These are phyloP conservation scores for Salix caprea DNA, from an alignment of 345 rosid genomes.

Conservation along the genomic window DNA sequence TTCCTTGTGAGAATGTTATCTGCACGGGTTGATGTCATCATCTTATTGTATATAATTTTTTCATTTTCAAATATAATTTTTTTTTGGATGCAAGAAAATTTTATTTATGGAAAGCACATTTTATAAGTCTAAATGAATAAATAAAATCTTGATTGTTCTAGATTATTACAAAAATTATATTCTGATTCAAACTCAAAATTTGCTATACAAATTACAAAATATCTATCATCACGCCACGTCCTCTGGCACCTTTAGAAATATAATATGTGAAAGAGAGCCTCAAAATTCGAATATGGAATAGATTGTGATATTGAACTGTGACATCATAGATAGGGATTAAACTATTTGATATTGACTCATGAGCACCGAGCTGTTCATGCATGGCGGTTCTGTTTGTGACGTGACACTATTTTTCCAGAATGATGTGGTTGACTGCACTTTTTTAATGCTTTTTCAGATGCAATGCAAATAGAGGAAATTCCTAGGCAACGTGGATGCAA, in stretches of 20 bases:
- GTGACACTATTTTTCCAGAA: not conserved
- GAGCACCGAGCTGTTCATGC: not conserved
- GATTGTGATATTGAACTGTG: not conserved
- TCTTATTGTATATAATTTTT: not conserved
- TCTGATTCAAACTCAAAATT: fast-evolving
- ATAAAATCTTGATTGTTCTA: fast-evolving
- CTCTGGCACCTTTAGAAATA: not conserved
- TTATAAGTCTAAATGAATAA: fast-evolving
- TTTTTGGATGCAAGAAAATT: no score
- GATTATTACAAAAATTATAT: no score
- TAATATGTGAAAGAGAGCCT: not conserved
- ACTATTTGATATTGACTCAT: not conserved
- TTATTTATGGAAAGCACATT: fast-evolving
- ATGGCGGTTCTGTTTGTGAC: not conserved
- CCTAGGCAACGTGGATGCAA: not conserved
- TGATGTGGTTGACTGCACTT: not conserved
- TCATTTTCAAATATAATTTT: no score
- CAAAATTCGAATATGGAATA: not conserved
- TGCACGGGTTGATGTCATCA: not conserved
- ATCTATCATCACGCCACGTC: no score
- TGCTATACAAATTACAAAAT: fast-evolving
- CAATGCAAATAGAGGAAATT: not conserved
- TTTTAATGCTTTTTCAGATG: not conserved
- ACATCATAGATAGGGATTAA: not conserved
- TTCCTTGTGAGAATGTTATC: not conserved